phyloP scores from a whole-genome alignment of 148 eudicot genomes.

The Vaccinium macrocarpon region DNA sequence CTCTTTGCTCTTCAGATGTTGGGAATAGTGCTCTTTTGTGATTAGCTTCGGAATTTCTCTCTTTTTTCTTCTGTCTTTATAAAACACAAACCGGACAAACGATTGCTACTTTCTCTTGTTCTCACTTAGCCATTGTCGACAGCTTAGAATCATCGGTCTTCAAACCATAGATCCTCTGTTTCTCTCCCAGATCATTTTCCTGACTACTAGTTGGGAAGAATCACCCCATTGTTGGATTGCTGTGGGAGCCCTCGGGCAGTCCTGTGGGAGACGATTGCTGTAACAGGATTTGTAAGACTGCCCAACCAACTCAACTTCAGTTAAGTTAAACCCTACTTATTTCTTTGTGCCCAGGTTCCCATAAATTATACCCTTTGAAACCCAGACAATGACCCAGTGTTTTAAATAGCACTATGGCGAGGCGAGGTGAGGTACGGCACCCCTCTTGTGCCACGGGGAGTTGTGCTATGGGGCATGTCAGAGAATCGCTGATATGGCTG shows the following conservation, averaged over 20 bases:
- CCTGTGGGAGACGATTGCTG: background rate
- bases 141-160: background rate
- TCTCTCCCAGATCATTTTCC: background rate
- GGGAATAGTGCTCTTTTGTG: background rate
- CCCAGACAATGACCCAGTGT: background rate
- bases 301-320: background rate
- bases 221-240: background rate
- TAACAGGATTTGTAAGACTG: background rate
- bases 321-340: background rate
- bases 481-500: too few relatives aligned
- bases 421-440: too few relatives aligned
- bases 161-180: background rate
- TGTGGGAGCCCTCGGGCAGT: constrained; percentile 1
- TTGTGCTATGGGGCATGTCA: too few relatives aligned
- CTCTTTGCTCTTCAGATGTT: background rate
- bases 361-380: background rate
- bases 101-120: background rate
- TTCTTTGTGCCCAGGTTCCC: background rate
- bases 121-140: background rate
- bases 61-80: background rate
- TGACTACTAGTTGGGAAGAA: background rate
- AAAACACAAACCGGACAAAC: background rate
- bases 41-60: background rate
- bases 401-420: too few relatives aligned
- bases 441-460: too few relatives aligned